These are phyloP conservation scores for Venturia asperata DNA, from an alignment of 2,329 filamentous ascomycete genomes.

Conservation along the genomic window DNA sequence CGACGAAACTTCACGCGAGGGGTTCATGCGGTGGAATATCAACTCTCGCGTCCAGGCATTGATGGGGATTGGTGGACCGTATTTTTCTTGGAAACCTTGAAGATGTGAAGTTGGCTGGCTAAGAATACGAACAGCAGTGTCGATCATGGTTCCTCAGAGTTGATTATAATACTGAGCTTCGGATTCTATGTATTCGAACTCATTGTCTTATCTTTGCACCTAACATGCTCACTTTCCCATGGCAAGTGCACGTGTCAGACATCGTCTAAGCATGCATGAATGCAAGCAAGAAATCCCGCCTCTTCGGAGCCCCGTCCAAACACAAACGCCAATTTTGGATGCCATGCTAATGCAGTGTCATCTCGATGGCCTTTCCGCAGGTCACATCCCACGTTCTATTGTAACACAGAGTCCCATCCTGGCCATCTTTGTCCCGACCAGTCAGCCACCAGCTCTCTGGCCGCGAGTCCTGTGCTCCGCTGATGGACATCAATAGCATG, in stretches of 20 bases:
- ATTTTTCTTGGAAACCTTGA: no score
- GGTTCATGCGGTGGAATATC: no score
- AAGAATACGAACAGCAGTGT: no score
- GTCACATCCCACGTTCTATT: background rate
- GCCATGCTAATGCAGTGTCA: constrained; percentile 4
- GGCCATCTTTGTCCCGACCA: background rate
- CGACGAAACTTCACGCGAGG: no score
- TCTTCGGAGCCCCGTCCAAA: background rate
- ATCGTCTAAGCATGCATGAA: background rate
- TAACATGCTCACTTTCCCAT: background rate
- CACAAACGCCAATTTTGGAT: background rate
- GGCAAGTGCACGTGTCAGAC: background rate
- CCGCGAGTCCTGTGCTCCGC: background rate
- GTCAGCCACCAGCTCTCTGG: background rate
- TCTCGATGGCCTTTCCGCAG: background rate
- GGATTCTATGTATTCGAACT: background rate
- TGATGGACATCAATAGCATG: background rate
- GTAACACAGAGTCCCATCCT: constrained; percentile 1
- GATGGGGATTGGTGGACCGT: no score
- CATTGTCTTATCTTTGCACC: background rate
- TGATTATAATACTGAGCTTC: no score
- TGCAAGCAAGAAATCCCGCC: background rate
- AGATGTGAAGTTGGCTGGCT: no score
- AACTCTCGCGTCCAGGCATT: no score
- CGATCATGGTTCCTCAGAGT: no score